Percentiles rank a stretch among this genome's conserved stretches.
These are phyloP conservation scores for Allomyces macrogynus DNA, from an alignment of 192 early-diverging fungal species.

Conservation along the genomic window DNA sequence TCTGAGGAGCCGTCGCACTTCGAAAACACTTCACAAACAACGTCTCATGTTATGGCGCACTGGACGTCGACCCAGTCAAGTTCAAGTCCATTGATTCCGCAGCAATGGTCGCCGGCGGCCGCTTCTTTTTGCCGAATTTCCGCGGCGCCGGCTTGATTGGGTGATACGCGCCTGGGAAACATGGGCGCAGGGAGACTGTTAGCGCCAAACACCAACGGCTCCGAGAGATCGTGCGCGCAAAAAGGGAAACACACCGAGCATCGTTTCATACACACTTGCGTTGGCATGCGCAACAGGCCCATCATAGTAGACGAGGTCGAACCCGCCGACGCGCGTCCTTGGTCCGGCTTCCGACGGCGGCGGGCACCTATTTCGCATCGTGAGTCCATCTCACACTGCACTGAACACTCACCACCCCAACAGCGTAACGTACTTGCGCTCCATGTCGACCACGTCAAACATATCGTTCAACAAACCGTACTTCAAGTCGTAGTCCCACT, in stretches of 20 bases:
- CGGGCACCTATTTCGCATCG: too few relatives aligned
- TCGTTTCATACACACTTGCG: constrained; percentile 8
- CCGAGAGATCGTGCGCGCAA: too few relatives aligned
- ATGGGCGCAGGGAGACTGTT: too few relatives aligned
- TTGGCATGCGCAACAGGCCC: constrained; percentile 37
- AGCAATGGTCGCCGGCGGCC: background rate
- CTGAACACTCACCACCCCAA: too few relatives aligned
- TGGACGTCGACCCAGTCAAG: too few relatives aligned
- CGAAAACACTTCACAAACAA: too few relatives aligned
- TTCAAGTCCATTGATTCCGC: background rate
- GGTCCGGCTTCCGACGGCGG: background rate
- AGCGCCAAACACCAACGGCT: too few relatives aligned
- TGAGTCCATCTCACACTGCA: too few relatives aligned
- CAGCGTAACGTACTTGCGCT: constrained; percentile 12
- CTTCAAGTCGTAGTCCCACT: constrained; percentile 42
- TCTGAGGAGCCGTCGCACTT: too few relatives aligned
- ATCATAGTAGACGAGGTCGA: constrained; percentile 45
- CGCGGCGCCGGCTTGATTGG: background rate
- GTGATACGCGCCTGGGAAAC: background rate
- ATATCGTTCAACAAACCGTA: constrained; percentile 32
- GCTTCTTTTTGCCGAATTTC: background rate
- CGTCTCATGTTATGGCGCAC: too few relatives aligned
- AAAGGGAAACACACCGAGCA: background rate
- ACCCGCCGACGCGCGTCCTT: constrained; percentile 27
- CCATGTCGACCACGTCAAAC: constrained; percentile 39